Evolutionary conservation across 2,329 filamentous ascomycete genomes (phyloP), one percentile per base, ranked within the genome.

Genomic region (Atkinsonella hypoxylon): DNA sequence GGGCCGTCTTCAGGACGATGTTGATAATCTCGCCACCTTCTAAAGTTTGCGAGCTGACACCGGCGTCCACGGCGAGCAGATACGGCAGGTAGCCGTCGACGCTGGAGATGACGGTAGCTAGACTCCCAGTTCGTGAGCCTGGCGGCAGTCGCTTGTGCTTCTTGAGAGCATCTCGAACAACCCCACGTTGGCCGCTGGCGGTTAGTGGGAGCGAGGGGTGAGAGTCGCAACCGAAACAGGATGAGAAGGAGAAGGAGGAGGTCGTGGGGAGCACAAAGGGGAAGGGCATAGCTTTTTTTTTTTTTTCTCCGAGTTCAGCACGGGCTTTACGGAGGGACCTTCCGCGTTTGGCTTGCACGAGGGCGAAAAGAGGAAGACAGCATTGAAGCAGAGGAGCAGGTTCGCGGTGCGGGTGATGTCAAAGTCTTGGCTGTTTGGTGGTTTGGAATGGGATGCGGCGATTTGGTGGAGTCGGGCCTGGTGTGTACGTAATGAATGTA

Each of bases 181-280:
- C 80, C 58, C 87, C 86, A 53, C 93, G 87, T 62, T 88, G 82
- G 9, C 87, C 91, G 57, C 89, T 90, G 20, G 89, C 84, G 50
- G 80, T 79, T 59, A 91, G 79, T 22, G 89, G 88, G 41, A 98
- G 76, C 0, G 91, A 95, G 3, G 93, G 91, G 67, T 97, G 91
- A 2, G 88, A 89, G 56, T 83, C 79, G 61, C 86, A 91, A 59
- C 71, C 78, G 67, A 95, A 84, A 67, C 76, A 85, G 38, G 83
- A 75, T 20, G 87, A 85, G 64, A 95, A 91, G 48, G 87, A 83
- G 62, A 95, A 84, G 49, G 85, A 80, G 34, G 89, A 95, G 5
- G 91, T 96, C 1, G 91, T 97, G 2, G 93, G 90, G 32, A 97
- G 80, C 11, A 79, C 71, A 62, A 95, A 96, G 12, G 87, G 85